Evolutionary conservation across 179 eudicot species (phyloP).

Genomic region (Beta lomatogona): DNA sequence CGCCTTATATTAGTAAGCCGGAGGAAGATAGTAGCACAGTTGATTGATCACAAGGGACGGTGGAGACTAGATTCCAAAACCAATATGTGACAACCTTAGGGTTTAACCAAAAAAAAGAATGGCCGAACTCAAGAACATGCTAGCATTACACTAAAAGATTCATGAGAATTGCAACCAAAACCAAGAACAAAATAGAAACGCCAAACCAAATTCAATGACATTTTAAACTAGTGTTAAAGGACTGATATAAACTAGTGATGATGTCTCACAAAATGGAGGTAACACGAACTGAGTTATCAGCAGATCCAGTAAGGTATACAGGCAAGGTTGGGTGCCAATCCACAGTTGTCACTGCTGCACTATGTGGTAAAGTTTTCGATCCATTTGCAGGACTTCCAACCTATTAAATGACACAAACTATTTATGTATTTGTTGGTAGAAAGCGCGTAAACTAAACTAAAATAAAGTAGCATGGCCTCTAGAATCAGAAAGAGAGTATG

Average conservation of each 20-base stretch:
- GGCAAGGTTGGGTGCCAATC: conserved; percentile 98
- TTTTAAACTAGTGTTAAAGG: neutral
- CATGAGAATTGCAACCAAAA: neutral
- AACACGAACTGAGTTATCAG: conserved; percentile 88
- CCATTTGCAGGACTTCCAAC: conserved; percentile 61
- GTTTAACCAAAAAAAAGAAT: no score
- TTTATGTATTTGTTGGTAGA: neutral
- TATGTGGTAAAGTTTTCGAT: conserved; percentile 79
- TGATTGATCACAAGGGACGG: no score
- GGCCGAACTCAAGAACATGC: no score
- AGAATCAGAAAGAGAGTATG: neutral
- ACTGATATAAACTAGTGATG: neutral
- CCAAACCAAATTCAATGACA: conserved; percentile 5
- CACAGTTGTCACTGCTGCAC: conserved; percentile 77
- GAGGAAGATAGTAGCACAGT: no score
- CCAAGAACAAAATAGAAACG: neutral
- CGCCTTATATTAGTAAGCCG: no score
- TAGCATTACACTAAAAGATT: neutral
- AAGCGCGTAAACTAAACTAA: neutral
- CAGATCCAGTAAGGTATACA: conserved; percentile 86
- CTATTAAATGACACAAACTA: conserved; percentile 34
- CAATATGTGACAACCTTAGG: no score
- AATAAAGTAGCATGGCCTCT: neutral
- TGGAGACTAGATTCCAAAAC: no score
- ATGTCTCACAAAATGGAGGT: conserved; percentile 58